Conservation (phyloP, 148 eudicot species). For the Rhododendron ovatum region DNA sequence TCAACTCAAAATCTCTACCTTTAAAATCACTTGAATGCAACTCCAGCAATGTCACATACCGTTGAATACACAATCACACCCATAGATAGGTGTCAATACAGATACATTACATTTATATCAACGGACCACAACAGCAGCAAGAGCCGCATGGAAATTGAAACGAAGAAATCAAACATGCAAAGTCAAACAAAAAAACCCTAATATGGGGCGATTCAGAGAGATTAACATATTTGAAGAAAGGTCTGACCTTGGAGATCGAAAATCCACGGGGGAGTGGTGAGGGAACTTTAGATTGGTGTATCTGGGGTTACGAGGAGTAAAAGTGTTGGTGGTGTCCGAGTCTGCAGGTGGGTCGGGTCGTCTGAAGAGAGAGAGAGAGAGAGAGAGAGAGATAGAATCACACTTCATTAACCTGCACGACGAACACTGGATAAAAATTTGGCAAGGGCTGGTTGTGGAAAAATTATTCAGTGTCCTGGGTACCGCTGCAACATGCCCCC, state of each 20-base stretch:
- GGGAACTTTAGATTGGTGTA: not conserved
- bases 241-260: conserved; percentile 7
- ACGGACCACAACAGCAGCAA: not conserved
- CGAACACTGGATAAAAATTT: not conserved
- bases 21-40: not conserved
- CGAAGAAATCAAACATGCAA: not conserved
- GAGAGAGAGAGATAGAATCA: not conserved
- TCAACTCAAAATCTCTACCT: not conserved
- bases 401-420: not conserved
- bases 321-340: not conserved
- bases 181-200: not conserved
- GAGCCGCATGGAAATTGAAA: not conserved
- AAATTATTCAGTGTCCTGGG: too few species aligned
- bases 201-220: not conserved
- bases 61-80: not conserved
- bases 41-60: not conserved
- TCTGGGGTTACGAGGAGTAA: not conserved
- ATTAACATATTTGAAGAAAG: not conserved
- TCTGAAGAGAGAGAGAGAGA: not conserved
- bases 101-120: not conserved
- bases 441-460: too few species aligned
- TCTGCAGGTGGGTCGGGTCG: not conserved
- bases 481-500: too few species aligned
- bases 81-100: not conserved
- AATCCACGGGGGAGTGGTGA: not conserved